phyloP scores from a whole-genome alignment of 2,329 filamentous ascomycete genomes.

The Eurotiales sp. region DNA sequence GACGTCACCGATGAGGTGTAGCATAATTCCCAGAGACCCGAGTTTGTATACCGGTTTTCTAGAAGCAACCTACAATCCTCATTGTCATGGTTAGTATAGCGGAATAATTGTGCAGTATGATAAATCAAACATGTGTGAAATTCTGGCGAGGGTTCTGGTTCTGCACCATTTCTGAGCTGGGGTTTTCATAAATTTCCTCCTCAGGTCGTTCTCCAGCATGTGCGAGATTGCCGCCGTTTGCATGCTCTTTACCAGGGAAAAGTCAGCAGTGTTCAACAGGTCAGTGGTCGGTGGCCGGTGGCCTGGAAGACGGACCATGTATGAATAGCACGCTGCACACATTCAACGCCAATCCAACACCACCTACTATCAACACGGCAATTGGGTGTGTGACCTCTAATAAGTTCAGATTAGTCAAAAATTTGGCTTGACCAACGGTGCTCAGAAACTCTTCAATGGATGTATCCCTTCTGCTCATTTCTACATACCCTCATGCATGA shows the following conservation, averaged over 20 bases:
- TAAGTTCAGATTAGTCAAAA: slow-evolving; percentile 9
- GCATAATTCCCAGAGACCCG: slow-evolving; percentile 66
- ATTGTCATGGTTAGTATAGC: slow-evolving; percentile 21
- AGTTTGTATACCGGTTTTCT: slow-evolving; percentile 52
- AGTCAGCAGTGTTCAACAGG: background rate
- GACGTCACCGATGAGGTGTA: slow-evolving; percentile 70
- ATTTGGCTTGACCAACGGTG: too few species aligned
- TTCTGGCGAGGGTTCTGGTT: background rate
- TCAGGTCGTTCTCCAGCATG: background rate
- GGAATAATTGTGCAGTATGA: background rate
- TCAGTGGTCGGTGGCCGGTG: background rate
- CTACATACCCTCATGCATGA: background rate
- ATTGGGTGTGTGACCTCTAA: slow-evolving; percentile 62
- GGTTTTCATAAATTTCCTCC: background rate
- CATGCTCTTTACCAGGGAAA: slow-evolving; percentile 6
- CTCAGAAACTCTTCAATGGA: background rate
- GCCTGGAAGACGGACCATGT: slow-evolving; percentile 49
- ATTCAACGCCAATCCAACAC: slow-evolving; percentile 64
- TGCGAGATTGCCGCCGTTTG: background rate
- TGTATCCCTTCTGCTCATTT: background rate
- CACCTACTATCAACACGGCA: slow-evolving; percentile 66
- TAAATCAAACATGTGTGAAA: background rate
- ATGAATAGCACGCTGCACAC: slow-evolving; percentile 63
- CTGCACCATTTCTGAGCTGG: background rate
- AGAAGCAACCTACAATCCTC: slow-evolving; percentile 31